Base-by-base conservation (phyloP, 2,329 filamentous ascomycete genomes). In the Cucurbitaria berberidis region DNA sequence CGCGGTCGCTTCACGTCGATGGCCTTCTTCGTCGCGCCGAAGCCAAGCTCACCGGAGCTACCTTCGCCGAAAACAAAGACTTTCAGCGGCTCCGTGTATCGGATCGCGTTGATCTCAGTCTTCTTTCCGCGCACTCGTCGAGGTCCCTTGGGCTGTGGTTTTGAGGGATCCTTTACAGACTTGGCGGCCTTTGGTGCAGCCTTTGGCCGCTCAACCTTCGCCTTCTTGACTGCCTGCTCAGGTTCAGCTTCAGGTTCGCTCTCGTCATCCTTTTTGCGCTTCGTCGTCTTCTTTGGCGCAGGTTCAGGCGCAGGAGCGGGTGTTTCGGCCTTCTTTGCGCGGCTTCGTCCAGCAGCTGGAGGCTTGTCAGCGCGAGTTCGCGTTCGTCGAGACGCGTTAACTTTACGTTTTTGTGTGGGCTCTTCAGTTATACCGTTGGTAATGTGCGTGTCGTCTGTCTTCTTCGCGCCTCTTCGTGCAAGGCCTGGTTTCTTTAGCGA, bases 41-140 rank as follows among this genome's bases (percentile, higher is more conserved):
- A 84, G 32, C 90, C 91, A 39, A 96, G 87, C 77, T 96, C 91
- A 62, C 90, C 90, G n/a, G 86, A 87, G 56, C 84, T 84, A 32
- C 90, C 90, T 73, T 91, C 89, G 46, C 91, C 91, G 65, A 91
- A 93, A 46, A 93, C 89, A 68, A 87, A 93, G 53, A 95, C 80
- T 67, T 93, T 86, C 53, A 95, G 81, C 22, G 80, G 78, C 60
- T 85, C 75, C 0, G 81, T 84, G 57, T 71, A 74, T 4, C 89
- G 89, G 15, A 83, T 79, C 21, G 83, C 72, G 73, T 91, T 92
- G 76, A 90, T 85, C 54, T 82, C 70, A 4, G 54, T 71, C 64
- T 74, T 74, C 57, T 64, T 63, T 41, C 70, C 70, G 42, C 62
- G 60, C 43, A 57, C 48, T 15, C 71, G 71, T 11, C 67, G 62